These are phyloP conservation scores for Baorangia bicolor DNA, from an alignment of 768 basidiomycete genomes.

Conservation along the genomic window DNA sequence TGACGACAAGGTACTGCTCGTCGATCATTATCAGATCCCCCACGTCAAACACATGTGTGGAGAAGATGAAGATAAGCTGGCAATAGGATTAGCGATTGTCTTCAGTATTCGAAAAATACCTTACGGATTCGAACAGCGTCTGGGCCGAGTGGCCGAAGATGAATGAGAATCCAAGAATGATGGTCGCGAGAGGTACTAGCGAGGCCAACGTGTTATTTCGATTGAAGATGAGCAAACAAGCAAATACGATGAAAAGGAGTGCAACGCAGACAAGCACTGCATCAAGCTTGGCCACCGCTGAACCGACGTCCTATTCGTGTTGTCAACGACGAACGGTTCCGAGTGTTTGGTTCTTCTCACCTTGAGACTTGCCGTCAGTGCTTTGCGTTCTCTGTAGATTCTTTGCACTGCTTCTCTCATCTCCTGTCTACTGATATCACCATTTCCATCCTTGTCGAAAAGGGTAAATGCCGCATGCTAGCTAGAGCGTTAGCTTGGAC, in stretches of 20 bases:
- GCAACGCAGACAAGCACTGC: slow-evolving; percentile 64
- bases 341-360: slow-evolving; percentile 31
- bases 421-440: slow-evolving; percentile 72
- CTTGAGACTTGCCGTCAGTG: slow-evolving; percentile 68
- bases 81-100: not conserved
- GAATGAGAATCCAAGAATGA: slow-evolving; percentile 82
- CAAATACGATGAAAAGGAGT: slow-evolving; percentile 59
- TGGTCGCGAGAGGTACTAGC: slow-evolving; percentile 75
- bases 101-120: slow-evolving; percentile 17
- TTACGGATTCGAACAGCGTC: slow-evolving; percentile 72
- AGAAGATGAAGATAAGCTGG: slow-evolving; percentile 82
- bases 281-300: slow-evolving; percentile 75
- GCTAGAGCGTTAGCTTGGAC: not conserved
- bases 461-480: slow-evolving; percentile 67
- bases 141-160: slow-evolving; percentile 83
- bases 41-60: slow-evolving; percentile 83
- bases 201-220: slow-evolving; percentile 62
- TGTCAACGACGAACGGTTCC: not conserved
- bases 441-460: slow-evolving; percentile 83
- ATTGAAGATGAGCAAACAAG: slow-evolving; percentile 76
- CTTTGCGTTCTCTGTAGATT: slow-evolving; percentile 76
- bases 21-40: slow-evolving; percentile 84
- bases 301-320: slow-evolving; percentile 58
- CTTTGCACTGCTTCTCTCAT: slow-evolving; percentile 83
- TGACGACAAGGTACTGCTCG: slow-evolving; percentile 45